These are phyloP conservation scores for Protomyces gravidus DNA, from an alignment of 1,139 yeast species.

Conservation along the genomic window DNA sequence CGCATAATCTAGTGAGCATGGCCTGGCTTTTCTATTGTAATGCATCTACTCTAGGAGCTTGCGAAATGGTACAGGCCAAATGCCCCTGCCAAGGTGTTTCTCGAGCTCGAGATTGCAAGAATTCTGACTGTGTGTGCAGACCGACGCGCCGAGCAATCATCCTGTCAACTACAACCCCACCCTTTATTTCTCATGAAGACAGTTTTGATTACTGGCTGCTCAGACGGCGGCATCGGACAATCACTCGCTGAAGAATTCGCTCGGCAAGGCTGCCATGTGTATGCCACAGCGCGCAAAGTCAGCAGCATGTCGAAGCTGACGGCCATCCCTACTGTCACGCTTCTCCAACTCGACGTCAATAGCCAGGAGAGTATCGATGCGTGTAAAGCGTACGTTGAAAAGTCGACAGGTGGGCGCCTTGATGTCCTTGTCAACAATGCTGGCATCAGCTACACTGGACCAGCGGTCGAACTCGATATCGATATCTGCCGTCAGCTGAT, in stretches of 20 bases:
- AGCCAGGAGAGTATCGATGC: conserved; percentile 49
- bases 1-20: no score
- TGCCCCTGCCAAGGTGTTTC: no score
- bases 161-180: no score
- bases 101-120: no score
- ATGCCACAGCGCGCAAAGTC: conserved; percentile 67
- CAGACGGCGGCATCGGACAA: conserved; percentile 69
- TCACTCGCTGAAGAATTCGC: conserved; percentile 64
- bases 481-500: conserved; percentile 54
- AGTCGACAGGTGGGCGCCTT: conserved; percentile 37
- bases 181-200: no score
- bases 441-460: conserved; percentile 64
- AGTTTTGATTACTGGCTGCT: conserved; percentile 72
- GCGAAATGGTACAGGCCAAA: no score
- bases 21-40: no score
- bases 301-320: conserved; percentile 57
- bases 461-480: conserved; percentile 64
- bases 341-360: conserved; percentile 53
- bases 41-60: no score
- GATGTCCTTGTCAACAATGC: conserved; percentile 68
- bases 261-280: conserved; percentile 47
- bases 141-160: no score
- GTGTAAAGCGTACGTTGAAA: conserved; percentile 44
- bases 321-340: conserved; percentile 41
- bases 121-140: no score